A percentile compares a stretch with the other conserved stretches of the same genome.
Evolutionary conservation across 2,329 filamentous ascomycete species (phyloP).

Genomic region (Aschersonia sp.): DNA sequence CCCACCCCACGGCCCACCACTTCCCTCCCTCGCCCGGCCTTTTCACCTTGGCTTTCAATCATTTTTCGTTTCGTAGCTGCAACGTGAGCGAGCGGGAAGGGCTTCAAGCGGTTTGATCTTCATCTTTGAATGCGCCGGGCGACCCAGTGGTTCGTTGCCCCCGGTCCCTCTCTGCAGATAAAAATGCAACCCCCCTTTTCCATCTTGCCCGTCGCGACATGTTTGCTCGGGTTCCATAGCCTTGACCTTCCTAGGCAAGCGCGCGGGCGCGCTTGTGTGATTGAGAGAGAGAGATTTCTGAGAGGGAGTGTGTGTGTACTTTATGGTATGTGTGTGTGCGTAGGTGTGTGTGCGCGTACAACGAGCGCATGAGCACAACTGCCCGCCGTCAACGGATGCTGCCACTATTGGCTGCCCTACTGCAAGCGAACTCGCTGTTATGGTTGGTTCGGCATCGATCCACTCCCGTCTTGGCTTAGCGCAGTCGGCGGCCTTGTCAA

Average conservation of each 20-base stretch:
- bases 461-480: background rate
- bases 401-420: background rate
- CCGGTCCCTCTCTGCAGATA: background rate
- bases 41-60: no score
- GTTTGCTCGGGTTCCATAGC: background rate
- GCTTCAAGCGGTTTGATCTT: background rate
- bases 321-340: background rate
- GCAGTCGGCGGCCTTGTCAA: background rate
- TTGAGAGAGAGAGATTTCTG: no score
- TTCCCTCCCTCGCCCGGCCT: no score
- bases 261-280: no score
- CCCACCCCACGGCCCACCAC: no score
- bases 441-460: constrained; percentile 1
- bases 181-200: background rate
- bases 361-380: no score
- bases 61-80: no score
- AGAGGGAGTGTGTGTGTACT: no score
- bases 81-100: no score
- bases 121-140: background rate
- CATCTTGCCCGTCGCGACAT: background rate
- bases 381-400: background rate
- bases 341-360: background rate
- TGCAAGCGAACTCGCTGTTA: background rate
- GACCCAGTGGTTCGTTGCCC: background rate
- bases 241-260: background rate